Evolutionary conservation across 768 basidiomycete genomes (phyloP).

Genomic region (Trametes sanguinea): DNA sequence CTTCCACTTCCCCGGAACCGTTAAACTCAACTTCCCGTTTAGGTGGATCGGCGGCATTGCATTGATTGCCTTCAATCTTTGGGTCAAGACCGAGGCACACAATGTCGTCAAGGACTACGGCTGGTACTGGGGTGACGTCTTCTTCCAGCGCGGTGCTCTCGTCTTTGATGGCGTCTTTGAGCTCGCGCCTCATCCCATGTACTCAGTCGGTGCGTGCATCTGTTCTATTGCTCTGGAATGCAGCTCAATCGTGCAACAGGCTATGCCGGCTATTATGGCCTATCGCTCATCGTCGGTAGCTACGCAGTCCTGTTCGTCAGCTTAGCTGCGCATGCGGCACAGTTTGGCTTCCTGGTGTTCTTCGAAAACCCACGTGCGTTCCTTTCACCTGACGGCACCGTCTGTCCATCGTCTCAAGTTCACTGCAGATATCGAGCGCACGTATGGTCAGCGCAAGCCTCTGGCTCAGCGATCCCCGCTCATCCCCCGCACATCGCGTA

Average conservation of each 20-base stretch:
- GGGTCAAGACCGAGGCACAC: slow-evolving; percentile 98
- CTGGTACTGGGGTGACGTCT: slow-evolving; percentile 96
- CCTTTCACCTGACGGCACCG: background rate
- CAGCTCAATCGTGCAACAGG: slow-evolving; percentile 43
- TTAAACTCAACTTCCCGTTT: slow-evolving; percentile 16
- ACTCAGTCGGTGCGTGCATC: slow-evolving; percentile 67
- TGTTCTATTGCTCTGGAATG: background rate
- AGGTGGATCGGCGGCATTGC: slow-evolving; percentile 88
- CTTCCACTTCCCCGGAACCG: background rate
- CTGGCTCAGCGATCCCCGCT: slow-evolving; percentile 83
- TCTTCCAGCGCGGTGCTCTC: slow-evolving; percentile 89
- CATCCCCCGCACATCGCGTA: slow-evolving; percentile 28
- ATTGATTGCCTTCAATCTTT: slow-evolving; percentile 92
- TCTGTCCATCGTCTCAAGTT: background rate
- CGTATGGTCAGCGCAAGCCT: slow-evolving; percentile 90
- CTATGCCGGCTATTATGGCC: slow-evolving; percentile 97
- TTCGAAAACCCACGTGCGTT: slow-evolving; percentile 95
- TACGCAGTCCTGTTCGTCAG: slow-evolving; percentile 91
- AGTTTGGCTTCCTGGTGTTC: slow-evolving; percentile 92
- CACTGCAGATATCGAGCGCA: slow-evolving; percentile 43
- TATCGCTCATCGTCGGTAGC: slow-evolving; percentile 87
- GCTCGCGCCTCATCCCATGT: slow-evolving; percentile 93
- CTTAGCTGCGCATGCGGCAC: slow-evolving; percentile 91
- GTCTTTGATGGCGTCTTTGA: slow-evolving; percentile 99
- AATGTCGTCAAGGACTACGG: slow-evolving; percentile 97